A percentile compares a stretch with the other conserved stretches of the same genome.
phyloP scores from a whole-genome alignment of 1,284 basidiomycete species.

The Neonothopanus nambi region DNA sequence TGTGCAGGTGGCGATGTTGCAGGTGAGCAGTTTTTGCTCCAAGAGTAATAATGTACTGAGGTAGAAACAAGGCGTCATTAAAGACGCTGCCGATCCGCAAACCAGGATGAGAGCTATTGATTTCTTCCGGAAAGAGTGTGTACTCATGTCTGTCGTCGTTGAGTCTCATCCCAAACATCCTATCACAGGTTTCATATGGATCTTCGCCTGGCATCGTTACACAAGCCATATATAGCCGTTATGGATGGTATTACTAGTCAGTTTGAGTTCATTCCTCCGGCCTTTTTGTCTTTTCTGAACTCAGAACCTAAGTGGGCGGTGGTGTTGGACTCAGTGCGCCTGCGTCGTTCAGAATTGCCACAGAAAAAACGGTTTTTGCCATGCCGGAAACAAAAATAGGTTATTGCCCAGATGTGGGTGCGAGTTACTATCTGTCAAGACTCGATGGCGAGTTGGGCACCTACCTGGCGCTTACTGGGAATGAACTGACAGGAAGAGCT shows the following conservation, averaged over 20 bases:
- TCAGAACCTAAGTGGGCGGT: constrained; percentile 79
- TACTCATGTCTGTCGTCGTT: constrained; percentile 70
- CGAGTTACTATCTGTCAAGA: constrained; percentile 85
- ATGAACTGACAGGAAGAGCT: constrained; percentile 71
- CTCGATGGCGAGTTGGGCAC: constrained; percentile 92
- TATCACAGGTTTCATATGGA: constrained; percentile 80
- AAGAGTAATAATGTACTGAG: constrained; percentile 14
- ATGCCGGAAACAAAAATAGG: constrained; percentile 98
- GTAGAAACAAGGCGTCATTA: constrained; percentile 51
- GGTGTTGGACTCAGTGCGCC: constrained; percentile 91
- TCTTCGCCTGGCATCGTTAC: constrained; percentile 77
- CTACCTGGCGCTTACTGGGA: constrained; percentile 90
- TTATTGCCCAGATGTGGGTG: constrained; percentile 90
- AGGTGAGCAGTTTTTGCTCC: constrained; percentile 47
- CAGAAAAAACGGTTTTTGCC: constrained; percentile 90
- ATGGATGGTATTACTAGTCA: constrained; percentile 91
- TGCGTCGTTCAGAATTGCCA: constrained; percentile 91
- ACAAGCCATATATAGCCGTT: constrained; percentile 87
- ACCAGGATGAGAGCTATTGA: constrained; percentile 67
- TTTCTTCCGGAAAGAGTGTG: constrained; percentile 91
- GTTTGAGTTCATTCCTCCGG: constrained; percentile 32
- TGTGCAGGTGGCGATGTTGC: constrained; percentile 96
- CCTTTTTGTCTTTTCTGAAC: constrained; percentile 20
- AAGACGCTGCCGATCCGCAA: constrained; percentile 44
- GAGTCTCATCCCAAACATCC: constrained; percentile 54